Conservation (phyloP, 768 basidiomycete species). For the Hysterangium stoloniferum region DNA sequence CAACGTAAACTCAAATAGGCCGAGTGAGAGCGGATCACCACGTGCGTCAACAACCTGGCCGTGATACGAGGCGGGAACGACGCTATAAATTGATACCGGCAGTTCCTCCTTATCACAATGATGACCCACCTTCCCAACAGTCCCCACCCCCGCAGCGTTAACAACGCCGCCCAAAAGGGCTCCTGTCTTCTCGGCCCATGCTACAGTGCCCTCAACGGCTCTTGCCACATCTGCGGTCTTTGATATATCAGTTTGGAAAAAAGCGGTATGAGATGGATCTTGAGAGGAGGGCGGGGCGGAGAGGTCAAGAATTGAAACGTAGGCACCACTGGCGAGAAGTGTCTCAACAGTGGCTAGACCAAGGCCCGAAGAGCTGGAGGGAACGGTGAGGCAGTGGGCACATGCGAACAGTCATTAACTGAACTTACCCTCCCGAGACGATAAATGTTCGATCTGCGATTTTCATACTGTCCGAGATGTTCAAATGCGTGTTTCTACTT, state of each 20-base stretch:
- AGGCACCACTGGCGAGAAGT: conserved; percentile 36
- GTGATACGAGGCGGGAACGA: too few species aligned
- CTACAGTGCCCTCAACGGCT: conserved; percentile 24
- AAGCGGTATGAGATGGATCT: conserved; percentile 10
- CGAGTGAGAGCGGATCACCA: conserved; percentile 39
- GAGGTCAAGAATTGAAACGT: conserved; percentile 45
- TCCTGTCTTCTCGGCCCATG: conserved; percentile 27
- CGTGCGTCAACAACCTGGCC: conserved; percentile 40
- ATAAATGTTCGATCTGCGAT: conserved; percentile 46
- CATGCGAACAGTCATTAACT: not conserved
- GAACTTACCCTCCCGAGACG: conserved; percentile 46
- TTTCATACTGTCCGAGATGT: conserved; percentile 42
- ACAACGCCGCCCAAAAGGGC: conserved; percentile 50
- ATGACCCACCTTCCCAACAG: conserved; percentile 21
- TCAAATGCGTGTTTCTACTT: too few species aligned
- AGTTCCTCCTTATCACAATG: too few species aligned
- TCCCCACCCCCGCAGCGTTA: conserved; percentile 49
- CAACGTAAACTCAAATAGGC: conserved; percentile 44
- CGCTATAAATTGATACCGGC: too few species aligned
- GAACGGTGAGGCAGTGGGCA: not conserved
- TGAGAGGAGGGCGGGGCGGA: conserved; percentile 8
- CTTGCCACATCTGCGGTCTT: conserved; percentile 20
- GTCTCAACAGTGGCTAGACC: conserved; percentile 44
- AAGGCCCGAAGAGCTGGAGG: conserved; percentile 44
- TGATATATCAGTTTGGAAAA: conserved; percentile 24